These are phyloP conservation scores for Komagataella populi DNA, from an alignment of 805 yeast genomes.

Conservation along the genomic window DNA sequence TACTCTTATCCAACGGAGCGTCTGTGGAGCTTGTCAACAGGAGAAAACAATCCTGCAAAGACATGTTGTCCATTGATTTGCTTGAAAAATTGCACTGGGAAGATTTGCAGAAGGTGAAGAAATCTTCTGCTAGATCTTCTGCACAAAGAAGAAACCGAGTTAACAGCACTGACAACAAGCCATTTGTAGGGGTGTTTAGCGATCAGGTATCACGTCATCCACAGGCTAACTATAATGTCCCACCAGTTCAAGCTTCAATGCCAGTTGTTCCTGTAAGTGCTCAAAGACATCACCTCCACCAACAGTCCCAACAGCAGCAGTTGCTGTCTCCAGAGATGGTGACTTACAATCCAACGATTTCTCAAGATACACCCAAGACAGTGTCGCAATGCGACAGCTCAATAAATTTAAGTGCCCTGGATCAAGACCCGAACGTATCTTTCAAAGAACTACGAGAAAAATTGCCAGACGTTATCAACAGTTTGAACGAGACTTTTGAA, in stretches of 20 bases:
- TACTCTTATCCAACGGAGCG: constrained; percentile 34
- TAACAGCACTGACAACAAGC: not conserved
- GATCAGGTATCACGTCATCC: not conserved
- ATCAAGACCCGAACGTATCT: not conserved
- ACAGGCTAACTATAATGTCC: not conserved
- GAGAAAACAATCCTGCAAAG: constrained; percentile 3
- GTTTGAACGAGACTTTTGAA: constrained; percentile 1
- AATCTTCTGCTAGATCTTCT: not conserved
- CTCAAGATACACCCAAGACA: not conserved
- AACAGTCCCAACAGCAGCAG: not conserved
- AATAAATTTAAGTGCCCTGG: not conserved
- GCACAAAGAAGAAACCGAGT: not conserved
- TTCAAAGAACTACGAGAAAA: not conserved
- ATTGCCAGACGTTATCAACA: constrained; percentile 1
- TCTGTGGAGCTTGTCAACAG: constrained; percentile 9
- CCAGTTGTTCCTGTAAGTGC: not conserved
- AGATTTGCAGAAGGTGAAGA: not conserved
- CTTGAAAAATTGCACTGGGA: constrained; percentile 7
- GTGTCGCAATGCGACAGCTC: not conserved
- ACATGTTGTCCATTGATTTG: constrained; percentile 5
- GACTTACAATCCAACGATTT: not conserved
- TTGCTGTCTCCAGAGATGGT: not conserved
- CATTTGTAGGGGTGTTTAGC: not conserved
- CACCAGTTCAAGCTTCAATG: not conserved
- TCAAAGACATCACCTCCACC: not conserved